Base-by-base conservation (phyloP, 208 protist species). In the Phytomonas sp. region DNA sequence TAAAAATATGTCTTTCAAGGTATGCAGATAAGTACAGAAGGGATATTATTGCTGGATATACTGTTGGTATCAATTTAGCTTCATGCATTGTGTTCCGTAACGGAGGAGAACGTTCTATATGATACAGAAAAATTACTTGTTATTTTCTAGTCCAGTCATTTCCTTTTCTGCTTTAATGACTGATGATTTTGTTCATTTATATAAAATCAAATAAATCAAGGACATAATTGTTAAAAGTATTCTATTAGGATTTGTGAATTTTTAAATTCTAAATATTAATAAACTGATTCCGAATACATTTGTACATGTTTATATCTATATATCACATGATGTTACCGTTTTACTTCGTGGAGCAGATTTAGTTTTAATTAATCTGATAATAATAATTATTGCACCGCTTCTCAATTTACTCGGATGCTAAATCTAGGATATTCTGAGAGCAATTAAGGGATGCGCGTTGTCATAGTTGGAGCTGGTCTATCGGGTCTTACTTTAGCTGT, bases 391-490 rank as follows among this genome's bases (percentile, higher is more conserved):
- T 59, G 4, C 43, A 17, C 43, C 32, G 8, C 23, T 36, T 33
- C 66, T n/a, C 66, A 30, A 51, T 15, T 26, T 36, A 33, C 17
- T 66, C 17, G 0, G 11, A 56, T 59, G 26, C 63, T 46, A 53
- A 2, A 74, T 40, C 43, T 60, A 34, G 62, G 34, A 28, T 51
- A 26, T 56, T 26, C 17, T 26, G 46, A 56, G 46, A 56, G 5
- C 6, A 56, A 26, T 56, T 31, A 26, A 68, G 1, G 28, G 15
- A 94, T 96, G 88, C 74, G 88, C 15, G 87, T 96, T 28, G 83
- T 96, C 11, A 88, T 96, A 26, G 91, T 96, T 1, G 91, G 91
- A 34, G 91, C 88, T 26, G 91, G 91, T 17, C 78, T 96, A 1
- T 89, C 88, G 0, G 91, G 91, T 43, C 76, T 94, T 30, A 87